phyloP scores from a whole-genome alignment of 192 early-diverging fungal species.

The Lobosporangium transversale region DNA sequence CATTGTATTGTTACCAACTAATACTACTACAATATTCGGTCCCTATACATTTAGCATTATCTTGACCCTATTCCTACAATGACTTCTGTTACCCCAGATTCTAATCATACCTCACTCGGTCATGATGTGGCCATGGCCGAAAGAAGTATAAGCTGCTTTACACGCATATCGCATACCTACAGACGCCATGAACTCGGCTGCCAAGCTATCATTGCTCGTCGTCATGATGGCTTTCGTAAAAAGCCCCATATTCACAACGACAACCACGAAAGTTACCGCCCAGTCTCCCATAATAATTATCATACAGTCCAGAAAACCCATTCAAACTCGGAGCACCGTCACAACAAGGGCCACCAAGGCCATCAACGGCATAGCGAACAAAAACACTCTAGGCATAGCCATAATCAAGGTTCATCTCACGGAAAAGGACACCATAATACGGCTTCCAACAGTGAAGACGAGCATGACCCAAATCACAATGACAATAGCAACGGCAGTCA shows the following conservation, averaged over 20 bases:
- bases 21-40: no score
- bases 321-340: background rate
- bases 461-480: background rate
- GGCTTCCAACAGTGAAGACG: background rate
- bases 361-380: background rate
- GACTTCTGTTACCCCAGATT: background rate
- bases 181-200: constrained; percentile 20
- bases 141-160: background rate
- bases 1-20: no score
- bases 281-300: background rate
- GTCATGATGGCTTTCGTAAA: no score
- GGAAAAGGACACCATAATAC: no score
- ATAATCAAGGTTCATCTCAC: no score
- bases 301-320: background rate
- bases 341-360: background rate
- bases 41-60: no score
- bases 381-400: background rate
- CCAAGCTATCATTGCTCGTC: no score
- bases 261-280: background rate
- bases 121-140: background rate
- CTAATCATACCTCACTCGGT: background rate
- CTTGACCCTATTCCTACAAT: no score
- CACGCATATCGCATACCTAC: background rate
- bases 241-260: background rate
- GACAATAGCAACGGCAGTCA: background rate